Evolutionary conservation across 352 stramenopile species (phyloP).

Genomic region (Elongisporangium prolatum): DNA sequence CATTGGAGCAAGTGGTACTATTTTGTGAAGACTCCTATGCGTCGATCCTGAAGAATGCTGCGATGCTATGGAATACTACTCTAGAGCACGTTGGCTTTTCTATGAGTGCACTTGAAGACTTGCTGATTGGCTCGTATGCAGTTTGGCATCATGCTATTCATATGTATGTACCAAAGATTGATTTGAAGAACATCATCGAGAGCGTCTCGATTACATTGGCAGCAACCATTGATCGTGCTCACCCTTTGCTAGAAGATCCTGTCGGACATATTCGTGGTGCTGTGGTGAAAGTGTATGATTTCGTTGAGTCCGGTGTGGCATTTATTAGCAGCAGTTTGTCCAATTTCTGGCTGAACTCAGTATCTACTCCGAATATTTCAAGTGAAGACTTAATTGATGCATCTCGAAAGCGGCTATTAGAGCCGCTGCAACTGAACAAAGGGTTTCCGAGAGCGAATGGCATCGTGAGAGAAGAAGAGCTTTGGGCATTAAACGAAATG

Average conservation of each 20-base stretch:
- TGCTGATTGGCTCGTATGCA: neutral
- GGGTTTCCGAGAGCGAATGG: neutral
- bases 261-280: neutral
- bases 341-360: neutral
- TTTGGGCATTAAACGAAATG: constrained; percentile 33
- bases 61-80: neutral
- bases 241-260: neutral
- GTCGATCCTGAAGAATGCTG: neutral
- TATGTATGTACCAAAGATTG: neutral
- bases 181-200: neutral
- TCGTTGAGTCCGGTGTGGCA: neutral
- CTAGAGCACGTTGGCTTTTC: neutral
- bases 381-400: neutral
- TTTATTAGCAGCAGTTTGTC: neutral
- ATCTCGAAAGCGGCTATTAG: constrained; percentile 5
- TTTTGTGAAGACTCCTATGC: neutral
- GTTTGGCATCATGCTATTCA: neutral
- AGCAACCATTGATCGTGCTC: neutral
- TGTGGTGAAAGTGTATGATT: neutral
- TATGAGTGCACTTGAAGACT: neutral
- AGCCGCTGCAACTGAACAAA: constrained; percentile 14
- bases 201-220: neutral
- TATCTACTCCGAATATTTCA: neutral
- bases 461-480: constrained; percentile 21
- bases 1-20: neutral